Evolutionary conservation across 768 basidiomycete genomes (phyloP), one percentile per base, ranked within the genome.

Genomic region (Suillus occidentalis): DNA sequence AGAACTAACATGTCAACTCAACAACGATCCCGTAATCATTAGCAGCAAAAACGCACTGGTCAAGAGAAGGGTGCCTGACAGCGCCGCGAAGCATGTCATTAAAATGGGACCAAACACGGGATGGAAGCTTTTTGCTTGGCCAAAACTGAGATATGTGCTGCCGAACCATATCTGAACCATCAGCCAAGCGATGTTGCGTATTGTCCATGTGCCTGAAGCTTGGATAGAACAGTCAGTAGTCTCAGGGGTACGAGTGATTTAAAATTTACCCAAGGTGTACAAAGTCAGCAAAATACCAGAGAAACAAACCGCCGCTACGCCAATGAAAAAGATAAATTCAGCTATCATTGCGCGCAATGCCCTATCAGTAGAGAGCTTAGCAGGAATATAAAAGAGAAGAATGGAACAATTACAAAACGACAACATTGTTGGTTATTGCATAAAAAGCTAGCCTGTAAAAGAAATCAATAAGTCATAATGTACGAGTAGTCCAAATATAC

Each of bases 81-180:
- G 73, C 0, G 89, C 91, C 47, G 92, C 91, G 70, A 92, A 95
- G 16, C 81, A 76, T 3, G 89, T 88, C 91, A 94, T 93, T 56
- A 92, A 76, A 47, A 92, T 84, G 0, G 91, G 91, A 2, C 91
- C 91, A 62, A 92, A 89, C 2, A 94, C 67, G 6, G 85, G 86
- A 73, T 87, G 88, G 69, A 89, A 89, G 66, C 83, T 86, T 52
- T 82, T 75, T 0, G 87, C 85, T 69, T 87, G 79, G 9, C 69
- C 77, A 68, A 88, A 88, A 61, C 80, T 83, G 36, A 92, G 77
- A 70, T 83, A 89, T 3, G 86, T 89, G 69, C 89, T 91, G 0
- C 92, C 91, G 66, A 94, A 92, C 91, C 92, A 94, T 37, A 94
- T 92, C 65, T 93, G 89, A 3, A 91, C 83, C 88, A 94, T 89